Evolutionary conservation across 1,284 basidiomycete species (phyloP).

Genomic region (Leccinum pachyderme): DNA sequence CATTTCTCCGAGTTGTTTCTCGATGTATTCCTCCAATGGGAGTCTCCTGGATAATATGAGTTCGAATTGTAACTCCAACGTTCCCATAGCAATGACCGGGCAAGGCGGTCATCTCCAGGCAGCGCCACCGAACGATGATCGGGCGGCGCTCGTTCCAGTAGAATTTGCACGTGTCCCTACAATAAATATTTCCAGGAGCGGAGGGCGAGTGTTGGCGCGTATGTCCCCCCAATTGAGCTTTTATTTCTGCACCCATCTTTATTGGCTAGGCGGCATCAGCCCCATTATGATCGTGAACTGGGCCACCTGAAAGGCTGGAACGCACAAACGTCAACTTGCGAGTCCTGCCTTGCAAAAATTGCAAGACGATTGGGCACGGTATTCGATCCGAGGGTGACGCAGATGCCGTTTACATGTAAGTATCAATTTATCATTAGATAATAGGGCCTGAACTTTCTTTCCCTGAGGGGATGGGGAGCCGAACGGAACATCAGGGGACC

Average conservation of each 20-base stretch:
- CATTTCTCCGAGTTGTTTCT: background rate
- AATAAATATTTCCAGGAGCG: background rate
- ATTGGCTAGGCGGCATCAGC: background rate
- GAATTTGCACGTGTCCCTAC: background rate
- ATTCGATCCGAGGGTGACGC: no score
- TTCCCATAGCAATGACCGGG: background rate
- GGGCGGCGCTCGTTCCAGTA: background rate
- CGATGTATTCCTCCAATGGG: background rate
- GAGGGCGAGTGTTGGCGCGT: background rate
- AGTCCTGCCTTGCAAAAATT: background rate
- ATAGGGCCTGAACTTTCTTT: no score
- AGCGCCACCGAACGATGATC: no score
- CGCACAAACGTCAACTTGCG: background rate
- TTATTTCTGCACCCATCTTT: background rate
- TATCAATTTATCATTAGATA: no score
- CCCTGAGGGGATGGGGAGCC: no score
- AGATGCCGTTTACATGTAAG: no score
- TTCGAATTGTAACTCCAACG: background rate
- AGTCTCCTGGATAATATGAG: background rate
- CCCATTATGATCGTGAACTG: background rate
- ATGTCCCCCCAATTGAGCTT: background rate
- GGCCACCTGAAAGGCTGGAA: background rate
- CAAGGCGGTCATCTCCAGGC: background rate
- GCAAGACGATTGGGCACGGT: background rate
- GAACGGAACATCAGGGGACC: no score